Base-by-base conservation (phyloP, 306 rosid species). In the Biancaea sappan region DNA sequence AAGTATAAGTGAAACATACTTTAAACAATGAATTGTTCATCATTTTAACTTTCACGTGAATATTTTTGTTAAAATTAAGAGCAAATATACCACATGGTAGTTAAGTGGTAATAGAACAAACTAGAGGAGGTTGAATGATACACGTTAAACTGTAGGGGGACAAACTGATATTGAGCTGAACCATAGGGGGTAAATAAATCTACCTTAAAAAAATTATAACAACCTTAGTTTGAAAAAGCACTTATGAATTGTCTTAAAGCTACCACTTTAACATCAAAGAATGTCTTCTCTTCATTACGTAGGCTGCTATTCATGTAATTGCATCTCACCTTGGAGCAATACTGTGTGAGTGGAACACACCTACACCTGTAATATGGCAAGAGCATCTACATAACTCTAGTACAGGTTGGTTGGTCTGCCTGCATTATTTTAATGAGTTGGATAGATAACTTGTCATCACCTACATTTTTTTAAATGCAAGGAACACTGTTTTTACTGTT, bases 331-430 rank as follows among this genome's bases (percentile, higher is more conserved):
- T 91, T 78, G 89, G 94, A 57, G 92, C 90, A 4, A 53, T 61
- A 58, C 84, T 94, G 73, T 88, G 83, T 77, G 92, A 94, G 75
- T 94, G 98, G 97, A 85, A 87, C 69, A 85, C 97, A 14, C 97
- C 98, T 75, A 91, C 97, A n/a, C 97, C 96, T 47, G 83, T 85
- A 38, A 59, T 88, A 79, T 94, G 98, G 98, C 90, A 87, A 84
- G 98, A 94, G 63, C 94, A 91, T 83, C 83, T 88, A 56, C 81
- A 94, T 62, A 94, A 86, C 77, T 85, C 87, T 29, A 76, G 85
- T 73, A 51, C 87, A 88, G 98, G 98, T 91, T 70, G 66, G 85
- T 71, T 38, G 21, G 65, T 44, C 4, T 69, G 18, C 41, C 31
- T 80, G 19, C 61, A 61, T 44, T 65, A 67, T 35, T 51, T 64